These are phyloP conservation scores for Pharnaceum exiguum DNA, from an alignment of 148 eudicot genomes.

Conservation along the genomic window DNA sequence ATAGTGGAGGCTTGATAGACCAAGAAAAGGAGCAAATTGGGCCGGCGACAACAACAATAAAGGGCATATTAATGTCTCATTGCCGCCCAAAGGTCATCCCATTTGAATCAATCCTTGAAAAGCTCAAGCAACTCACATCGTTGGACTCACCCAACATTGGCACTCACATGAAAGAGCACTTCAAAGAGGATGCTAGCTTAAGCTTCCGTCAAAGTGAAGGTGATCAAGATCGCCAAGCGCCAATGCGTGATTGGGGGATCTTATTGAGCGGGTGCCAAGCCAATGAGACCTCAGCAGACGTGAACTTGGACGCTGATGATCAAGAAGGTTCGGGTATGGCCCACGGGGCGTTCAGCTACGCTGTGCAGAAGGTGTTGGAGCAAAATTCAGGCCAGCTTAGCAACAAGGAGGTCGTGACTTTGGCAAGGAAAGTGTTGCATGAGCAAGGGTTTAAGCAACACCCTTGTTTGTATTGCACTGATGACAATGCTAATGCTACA, in stretches of 20 bases:
- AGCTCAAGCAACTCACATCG: conserved; percentile 36
- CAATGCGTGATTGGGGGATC: conserved; percentile 41
- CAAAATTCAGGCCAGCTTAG: conserved; percentile 25
- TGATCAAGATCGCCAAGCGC: not conserved
- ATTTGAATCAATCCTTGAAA: conserved; percentile 27
- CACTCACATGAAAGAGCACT: conserved; percentile 32
- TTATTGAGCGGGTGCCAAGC: conserved; percentile 62
- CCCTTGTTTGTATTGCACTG: conserved; percentile 64
- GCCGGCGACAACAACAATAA: conserved; percentile 25
- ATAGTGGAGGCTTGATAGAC: conserved; percentile 85
- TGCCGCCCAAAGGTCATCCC: conserved; percentile 35
- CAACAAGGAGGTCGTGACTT: conserved; percentile 39
- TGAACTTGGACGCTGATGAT: conserved; percentile 17
- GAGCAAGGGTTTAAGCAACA: conserved; percentile 34
- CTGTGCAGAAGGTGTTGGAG: conserved; percentile 40
- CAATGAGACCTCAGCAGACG: conserved; percentile 51
- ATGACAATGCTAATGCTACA: conserved; percentile 41
- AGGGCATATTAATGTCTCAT: not conserved
- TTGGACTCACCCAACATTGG: conserved; percentile 31
- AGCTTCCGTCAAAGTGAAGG: conserved; percentile 19
- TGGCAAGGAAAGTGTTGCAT: conserved; percentile 36
- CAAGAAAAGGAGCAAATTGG: conserved; percentile 87
- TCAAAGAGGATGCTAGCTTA: conserved; percentile 42
- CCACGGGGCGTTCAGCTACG: conserved; percentile 57
- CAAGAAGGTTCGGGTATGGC: too few relatives aligned